Evolutionary conservation across 2,329 filamentous ascomycete species (phyloP), one percentile per base, ranked within the genome.

Genomic region (Pochonia chlamydosporia): DNA sequence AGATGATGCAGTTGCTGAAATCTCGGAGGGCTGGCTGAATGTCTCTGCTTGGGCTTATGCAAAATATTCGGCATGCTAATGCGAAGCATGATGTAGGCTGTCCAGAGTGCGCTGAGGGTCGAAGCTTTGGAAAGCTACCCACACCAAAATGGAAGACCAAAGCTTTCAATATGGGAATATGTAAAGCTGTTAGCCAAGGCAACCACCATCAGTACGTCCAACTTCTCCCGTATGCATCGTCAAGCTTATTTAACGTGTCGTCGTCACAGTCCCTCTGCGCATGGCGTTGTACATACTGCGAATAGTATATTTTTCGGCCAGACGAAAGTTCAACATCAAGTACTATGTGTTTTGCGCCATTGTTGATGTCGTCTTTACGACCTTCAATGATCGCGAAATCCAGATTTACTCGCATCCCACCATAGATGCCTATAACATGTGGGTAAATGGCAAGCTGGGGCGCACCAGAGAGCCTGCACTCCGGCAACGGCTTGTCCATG

Each of bases 371-470:
- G 35, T 48, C 6, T 51, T 61, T 20, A 43, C 39, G n/a, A 51
- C 46, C 11, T 49, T 61, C 28, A 53, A 49, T 1, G 52, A 49
- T 35, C 54, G 53, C 13, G 51, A 62, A 28, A 43, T 59, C 11
- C 60, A 61, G 40, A 50, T 44, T 20, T n/a, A 60, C 3, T 13
- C 46, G 11, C 52, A 53, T 4, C 40, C 56, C 5, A 56, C 56
- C 1, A 25, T 52, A 8, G 39, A 51, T 11, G 45, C 50, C 3
- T 63, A 63, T 44, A 49, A 51, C 45, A 23, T 31, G 13, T 63
- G 58, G 55, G 44, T 60, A 5, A 49, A 47, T 36, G 44, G 43
- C 26, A 61, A 61, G 41, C 37, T 24, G 37, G 40, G 24, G 26
- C 43, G 23, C 23, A 48, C 37, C 30, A 44, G 46, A 39, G 46